These are phyloP conservation scores for Dendrobium nobile DNA, from an alignment of 106 monocot genomes.

Conservation along the genomic window DNA sequence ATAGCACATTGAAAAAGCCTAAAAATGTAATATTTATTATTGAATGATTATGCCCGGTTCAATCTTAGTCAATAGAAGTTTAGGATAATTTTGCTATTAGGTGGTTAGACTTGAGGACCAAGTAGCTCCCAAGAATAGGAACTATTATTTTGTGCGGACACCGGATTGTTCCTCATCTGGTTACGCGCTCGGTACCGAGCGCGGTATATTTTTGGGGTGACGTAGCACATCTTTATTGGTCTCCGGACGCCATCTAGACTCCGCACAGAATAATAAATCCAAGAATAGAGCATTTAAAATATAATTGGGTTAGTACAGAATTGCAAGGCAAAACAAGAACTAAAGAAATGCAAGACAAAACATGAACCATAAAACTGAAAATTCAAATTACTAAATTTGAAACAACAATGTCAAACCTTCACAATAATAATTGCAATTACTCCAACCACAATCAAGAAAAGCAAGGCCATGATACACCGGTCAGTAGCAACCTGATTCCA, in stretches of 20 bases:
- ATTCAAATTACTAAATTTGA: background rate
- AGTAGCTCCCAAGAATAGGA: no score
- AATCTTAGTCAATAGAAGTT: background rate
- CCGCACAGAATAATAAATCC: no score
- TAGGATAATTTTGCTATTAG: background rate
- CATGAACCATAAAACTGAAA: background rate
- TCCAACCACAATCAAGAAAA: slow-evolving; percentile 69
- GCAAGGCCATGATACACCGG: slow-evolving; percentile 83
- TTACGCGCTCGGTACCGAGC: no score
- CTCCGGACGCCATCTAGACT: no score
- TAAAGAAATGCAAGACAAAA: background rate
- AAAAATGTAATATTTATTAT: background rate
- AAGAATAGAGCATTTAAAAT: background rate
- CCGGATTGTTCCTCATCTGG: no score
- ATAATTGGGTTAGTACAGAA: background rate
- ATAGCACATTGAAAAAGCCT: no score
- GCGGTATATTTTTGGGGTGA: no score
- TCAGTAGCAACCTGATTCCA: slow-evolving; percentile 72
- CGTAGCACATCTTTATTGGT: no score
- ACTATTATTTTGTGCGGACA: no score
- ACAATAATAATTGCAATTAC: slow-evolving; percentile 77
- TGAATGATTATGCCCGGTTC: background rate
- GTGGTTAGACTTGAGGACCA: background rate
- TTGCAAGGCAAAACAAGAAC: background rate
- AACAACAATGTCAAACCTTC: slow-evolving; percentile 39